phyloP scores from a whole-genome alignment of 352 stramenopile species.

The Globisporangium paddicum region DNA sequence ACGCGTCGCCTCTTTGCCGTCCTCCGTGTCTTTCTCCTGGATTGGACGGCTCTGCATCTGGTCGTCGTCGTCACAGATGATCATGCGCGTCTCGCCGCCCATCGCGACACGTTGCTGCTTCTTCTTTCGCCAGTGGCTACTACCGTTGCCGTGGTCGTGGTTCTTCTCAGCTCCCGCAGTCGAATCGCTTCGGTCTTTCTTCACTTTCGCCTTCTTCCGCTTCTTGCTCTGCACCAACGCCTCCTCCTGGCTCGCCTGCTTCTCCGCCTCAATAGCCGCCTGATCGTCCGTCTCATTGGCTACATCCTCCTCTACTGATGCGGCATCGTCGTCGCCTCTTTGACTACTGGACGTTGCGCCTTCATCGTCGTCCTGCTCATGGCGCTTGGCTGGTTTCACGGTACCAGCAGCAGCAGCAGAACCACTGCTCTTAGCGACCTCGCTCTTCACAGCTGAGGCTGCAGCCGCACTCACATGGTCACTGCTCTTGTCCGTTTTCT shows the following conservation, averaged over 20 bases:
- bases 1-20: conserved; percentile 68
- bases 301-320: background rate
- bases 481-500: conserved; percentile 15
- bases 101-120: conserved; percentile 19
- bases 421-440: background rate
- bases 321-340: background rate
- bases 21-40: conserved; percentile 58
- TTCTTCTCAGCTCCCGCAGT: background rate
- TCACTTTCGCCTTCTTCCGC: conserved; percentile 13
- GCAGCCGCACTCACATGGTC: background rate
- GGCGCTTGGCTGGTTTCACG: background rate
- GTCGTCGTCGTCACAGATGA: conserved; percentile 84
- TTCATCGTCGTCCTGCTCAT: conserved; percentile 2
- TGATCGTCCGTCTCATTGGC: background rate
- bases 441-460: background rate
- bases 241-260: conserved; percentile 4
- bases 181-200: conserved; percentile 9
- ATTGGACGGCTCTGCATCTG: conserved; percentile 31
- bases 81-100: conserved; percentile 58
- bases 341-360: background rate
- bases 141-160: background rate
- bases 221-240: conserved; percentile 12
- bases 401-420: background rate
- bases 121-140: conserved; percentile 3
- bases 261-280: background rate